A percentile compares a stretch with the other conserved stretches of the same genome.
Conservation (phyloP, 371 early-diverging fungal species). For the Mucor irregularis region DNA sequence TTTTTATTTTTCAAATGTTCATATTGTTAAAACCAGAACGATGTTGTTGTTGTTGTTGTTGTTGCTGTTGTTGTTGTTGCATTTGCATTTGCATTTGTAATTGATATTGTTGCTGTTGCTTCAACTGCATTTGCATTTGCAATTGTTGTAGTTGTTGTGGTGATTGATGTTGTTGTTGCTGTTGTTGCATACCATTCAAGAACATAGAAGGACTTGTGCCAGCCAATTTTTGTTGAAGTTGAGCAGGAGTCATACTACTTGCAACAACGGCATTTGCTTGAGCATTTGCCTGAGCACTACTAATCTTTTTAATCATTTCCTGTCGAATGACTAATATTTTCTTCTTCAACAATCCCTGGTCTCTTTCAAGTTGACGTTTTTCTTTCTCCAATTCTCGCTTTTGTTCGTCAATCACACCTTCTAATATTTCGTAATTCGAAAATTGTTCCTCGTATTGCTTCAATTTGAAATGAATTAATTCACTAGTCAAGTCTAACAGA, state of each 20-base stretch:
- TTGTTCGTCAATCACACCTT: slow-evolving; percentile 54
- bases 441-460: slow-evolving; percentile 75
- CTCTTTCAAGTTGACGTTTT: slow-evolving; percentile 79
- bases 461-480: slow-evolving; percentile 75
- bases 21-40: slow-evolving; percentile 17
- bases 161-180: slow-evolving; percentile 15
- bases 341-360: slow-evolving; percentile 64
- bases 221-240: slow-evolving; percentile 41
- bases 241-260: slow-evolving; percentile 44
- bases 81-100: slow-evolving; percentile 17
- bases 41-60: slow-evolving; percentile 3
- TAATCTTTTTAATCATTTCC: slow-evolving; percentile 38
- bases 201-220: slow-evolving; percentile 24
- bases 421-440: slow-evolving; percentile 86
- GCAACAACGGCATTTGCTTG: too few relatives aligned
- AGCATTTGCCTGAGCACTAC: slow-evolving; percentile 18
- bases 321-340: slow-evolving; percentile 48
- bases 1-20: slow-evolving; percentile 5
- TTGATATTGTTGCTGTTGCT: slow-evolving; percentile 22
- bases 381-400: slow-evolving; percentile 70
- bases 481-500: slow-evolving; percentile 53
- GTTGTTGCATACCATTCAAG: slow-evolving; percentile 16
- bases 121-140: slow-evolving; percentile 4
- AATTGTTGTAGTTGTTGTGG: slow-evolving; percentile 11
- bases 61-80: slow-evolving; percentile 4